Base-by-base conservation (phyloP, 257 asterid species). In the Striga asiatica region DNA sequence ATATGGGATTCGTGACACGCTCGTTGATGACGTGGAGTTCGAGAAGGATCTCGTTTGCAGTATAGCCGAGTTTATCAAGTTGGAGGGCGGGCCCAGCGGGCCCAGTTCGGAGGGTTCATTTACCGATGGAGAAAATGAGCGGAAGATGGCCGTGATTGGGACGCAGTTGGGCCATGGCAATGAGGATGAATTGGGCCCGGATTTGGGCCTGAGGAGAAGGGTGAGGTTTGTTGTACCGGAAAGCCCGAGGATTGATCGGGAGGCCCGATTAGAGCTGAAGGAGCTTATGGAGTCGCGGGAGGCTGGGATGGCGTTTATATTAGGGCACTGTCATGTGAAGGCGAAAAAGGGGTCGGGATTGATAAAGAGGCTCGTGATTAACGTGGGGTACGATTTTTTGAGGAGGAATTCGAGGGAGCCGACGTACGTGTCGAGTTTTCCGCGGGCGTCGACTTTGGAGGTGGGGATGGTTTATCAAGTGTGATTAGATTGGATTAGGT, bases 381-480 rank as follows among this genome's bases (percentile, higher is more conserved):
- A 87, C 16, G 71, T 81, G 13, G 81, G 86, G 0, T 87, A 83
- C 63, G 96, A 84, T 50, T 91, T 91, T 88, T 66, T 91, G 73
- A 62, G 94, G 18, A 73, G 98, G 78, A 91, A 91, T 50, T 75
- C 92, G 8, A 60, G 96, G 13, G 79, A 77, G 6, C 87, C 96
- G n/a, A 80, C 95, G 0, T 82, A 83, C 62, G 92, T 81, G 2
- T 61, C 79, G 60, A 86, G 87, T 53, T 86, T 89, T 48, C 94
- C 95, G 24, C 80, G 81, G 0, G 98, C 95, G 0, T 84, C 98
- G 3, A 87, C 98, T 2, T 71, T 91, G 42, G 95, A 91, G 79
- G 98, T 91, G 42, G 98, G 96, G 0, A 91, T 86, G 98, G 50
- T 91, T 23, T 91, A 84, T 76, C 94, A 71, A 64, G 97, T 89